A percentile compares a stretch with the other conserved stretches of the same genome.
phyloP scores from a whole-genome alignment of 805 yeast genomes.

The Candida montana region DNA sequence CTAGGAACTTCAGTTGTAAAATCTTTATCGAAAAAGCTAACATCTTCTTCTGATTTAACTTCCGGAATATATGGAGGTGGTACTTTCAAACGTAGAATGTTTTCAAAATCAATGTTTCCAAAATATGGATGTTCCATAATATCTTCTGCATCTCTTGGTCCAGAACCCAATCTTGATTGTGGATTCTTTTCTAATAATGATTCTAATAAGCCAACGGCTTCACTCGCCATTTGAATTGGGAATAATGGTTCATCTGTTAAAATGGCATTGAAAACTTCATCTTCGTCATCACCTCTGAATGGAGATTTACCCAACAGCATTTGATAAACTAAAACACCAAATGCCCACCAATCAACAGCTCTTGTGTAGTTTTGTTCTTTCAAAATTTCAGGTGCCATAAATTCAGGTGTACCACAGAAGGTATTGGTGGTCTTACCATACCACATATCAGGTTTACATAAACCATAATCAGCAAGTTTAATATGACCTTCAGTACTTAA shows the following conservation, averaged over 20 bases:
- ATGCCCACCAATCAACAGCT: conserved; percentile 99
- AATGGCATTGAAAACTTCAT: conserved; percentile 95
- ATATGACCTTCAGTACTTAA: conserved; percentile 89
- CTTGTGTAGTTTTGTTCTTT: conserved; percentile 89
- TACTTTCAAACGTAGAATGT: conserved; percentile 61
- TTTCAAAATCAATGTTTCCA: conserved; percentile 85
- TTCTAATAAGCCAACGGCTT: conserved; percentile 90
- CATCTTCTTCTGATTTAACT: conserved; percentile 81
- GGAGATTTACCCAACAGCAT: conserved; percentile 97
- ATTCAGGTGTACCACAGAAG: conserved; percentile 98
- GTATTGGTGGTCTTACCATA: conserved; percentile 81
- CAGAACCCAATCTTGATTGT: conserved; percentile 72
- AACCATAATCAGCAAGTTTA: conserved; percentile 94
- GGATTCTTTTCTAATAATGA: conserved; percentile 90
- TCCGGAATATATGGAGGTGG: conserved; percentile 91
- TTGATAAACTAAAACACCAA: conserved; percentile 93
- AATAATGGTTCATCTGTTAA: conserved; percentile 93
- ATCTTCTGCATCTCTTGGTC: conserved; percentile 85
- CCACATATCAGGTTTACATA: conserved; percentile 94
- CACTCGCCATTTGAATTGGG: conserved; percentile 96
- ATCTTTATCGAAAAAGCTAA: conserved; percentile 88
- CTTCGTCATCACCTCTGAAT: conserved; percentile 94
- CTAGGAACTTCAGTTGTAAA: conserved; percentile 94
- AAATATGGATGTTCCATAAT: conserved; percentile 96
- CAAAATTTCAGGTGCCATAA: conserved; percentile 98